A percentile compares a stretch with the other conserved stretches of the same genome.
Conservation (phyloP, 2,329 filamentous ascomycete genomes). For the Colletotrichum liaoningense region DNA sequence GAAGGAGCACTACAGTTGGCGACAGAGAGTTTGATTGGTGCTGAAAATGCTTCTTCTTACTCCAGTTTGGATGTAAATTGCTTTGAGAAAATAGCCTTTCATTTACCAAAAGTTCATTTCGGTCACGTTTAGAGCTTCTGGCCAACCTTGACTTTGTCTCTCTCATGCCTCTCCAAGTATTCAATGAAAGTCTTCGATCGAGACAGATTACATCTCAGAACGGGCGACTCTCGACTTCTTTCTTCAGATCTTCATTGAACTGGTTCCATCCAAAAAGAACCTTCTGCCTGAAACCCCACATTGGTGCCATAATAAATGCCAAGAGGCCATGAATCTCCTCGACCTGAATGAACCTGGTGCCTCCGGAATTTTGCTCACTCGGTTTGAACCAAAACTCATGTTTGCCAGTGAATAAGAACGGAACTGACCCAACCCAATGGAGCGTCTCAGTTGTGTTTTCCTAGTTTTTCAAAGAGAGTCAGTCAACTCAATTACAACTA, state of each 20-base stretch:
- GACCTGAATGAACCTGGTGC: neutral
- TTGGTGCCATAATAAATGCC: neutral
- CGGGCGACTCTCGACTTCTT: neutral
- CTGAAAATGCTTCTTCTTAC: too few relatives aligned
- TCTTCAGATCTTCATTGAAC: conserved; percentile 15
- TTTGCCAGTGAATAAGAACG: neutral
- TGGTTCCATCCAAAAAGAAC: neutral
- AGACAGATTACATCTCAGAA: rapidly evolving
- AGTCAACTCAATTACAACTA: rapidly evolving
- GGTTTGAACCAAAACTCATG: conserved; percentile 13
- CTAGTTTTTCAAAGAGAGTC: neutral
- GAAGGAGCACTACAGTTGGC: conserved; percentile 33
- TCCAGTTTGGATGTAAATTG: too few relatives aligned
- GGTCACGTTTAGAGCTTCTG: neutral
- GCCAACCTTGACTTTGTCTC: neutral
- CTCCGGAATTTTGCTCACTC: neutral
- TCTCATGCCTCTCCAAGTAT: neutral
- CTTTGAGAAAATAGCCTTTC: neutral
- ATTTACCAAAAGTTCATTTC: neutral
- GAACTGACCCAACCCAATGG: conserved; percentile 2
- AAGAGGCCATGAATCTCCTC: conserved; percentile 3
- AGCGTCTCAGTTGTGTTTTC: conserved; percentile 9
- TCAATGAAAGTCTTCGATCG: neutral
- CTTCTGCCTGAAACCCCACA: neutral
- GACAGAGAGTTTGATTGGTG: conserved; percentile 7